Evolutionary conservation across 768 basidiomycete species (phyloP), one percentile per base, ranked within the genome.

Genomic region (Mrakia gelida): DNA sequence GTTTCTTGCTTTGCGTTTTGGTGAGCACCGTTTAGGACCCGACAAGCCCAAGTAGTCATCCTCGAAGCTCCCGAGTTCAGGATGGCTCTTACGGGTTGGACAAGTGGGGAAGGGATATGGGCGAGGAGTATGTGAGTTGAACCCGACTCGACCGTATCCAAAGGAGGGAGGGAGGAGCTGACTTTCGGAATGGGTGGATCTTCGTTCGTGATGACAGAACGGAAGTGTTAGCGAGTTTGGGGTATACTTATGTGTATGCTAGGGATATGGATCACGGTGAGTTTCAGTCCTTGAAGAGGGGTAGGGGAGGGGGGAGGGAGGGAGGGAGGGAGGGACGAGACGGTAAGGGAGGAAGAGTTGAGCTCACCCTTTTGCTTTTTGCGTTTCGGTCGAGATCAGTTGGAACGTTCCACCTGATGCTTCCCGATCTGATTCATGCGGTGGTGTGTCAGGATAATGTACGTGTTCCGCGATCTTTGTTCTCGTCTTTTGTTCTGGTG

Each of bases 191-290:
- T n/a, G 49, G 30, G 23, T 34, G 28, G 6, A 2, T 38, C 13
- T 30, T 15, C 30, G 65, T 38, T 34, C 8, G 38, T 3, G 38
- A 38, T 30, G 34, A 41, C 23, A 70, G 67, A 34, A 43, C 52
- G 49, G 52, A 56, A 5, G 52, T 49, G 16, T 23, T 73, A 3
- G 54, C 61, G 26, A 28, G 13, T 5, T 30, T 73, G 2, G 73
- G 73, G n/a, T 41, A 54, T 18, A 73, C 56, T 3, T 73, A 73
- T 38, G 21, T 73, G 32, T 73, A 30, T 61, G 73, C 73, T 15
- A 56, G 52, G 41, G 73, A 73, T 61, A 56, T 56, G 73, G 73
- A 54, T 34, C 73, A 73, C 59, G 73, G 73, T 73, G 28, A 73
- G 71, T 34, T 54, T 28, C 9, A 13, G 59, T 59, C 26, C 26